These are phyloP conservation scores for Acanthamoeba triangularis DNA, from an alignment of 208 protist species.

Conservation along the genomic window DNA sequence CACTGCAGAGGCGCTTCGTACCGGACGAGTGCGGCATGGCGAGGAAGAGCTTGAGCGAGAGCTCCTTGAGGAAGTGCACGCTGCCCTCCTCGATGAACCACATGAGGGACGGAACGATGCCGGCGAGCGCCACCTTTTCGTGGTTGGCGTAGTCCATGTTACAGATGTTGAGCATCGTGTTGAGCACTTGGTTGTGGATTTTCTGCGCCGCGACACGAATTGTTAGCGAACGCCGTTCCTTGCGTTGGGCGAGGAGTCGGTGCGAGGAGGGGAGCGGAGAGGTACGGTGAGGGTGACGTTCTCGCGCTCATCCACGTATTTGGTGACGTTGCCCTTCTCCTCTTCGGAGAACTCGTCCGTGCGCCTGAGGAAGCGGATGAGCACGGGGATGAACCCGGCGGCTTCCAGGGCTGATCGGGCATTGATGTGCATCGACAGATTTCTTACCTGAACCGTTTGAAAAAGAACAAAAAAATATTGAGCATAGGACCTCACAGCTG, in stretches of 20 bases:
- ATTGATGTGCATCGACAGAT: slow-evolving; percentile 72
- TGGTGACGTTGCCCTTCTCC: slow-evolving; percentile 73
- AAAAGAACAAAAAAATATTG: too few species aligned
- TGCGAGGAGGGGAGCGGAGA: background rate
- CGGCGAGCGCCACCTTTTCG: slow-evolving; percentile 88
- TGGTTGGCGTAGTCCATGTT: slow-evolving; percentile 89
- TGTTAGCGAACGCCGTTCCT: slow-evolving; percentile 54
- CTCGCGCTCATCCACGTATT: slow-evolving; percentile 53
- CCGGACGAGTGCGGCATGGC: slow-evolving; percentile 79
- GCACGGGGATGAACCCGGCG: slow-evolving; percentile 40
- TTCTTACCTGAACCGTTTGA: background rate
- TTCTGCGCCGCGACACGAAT: slow-evolving; percentile 78
- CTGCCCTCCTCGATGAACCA: slow-evolving; percentile 86
- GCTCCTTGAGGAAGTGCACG: slow-evolving; percentile 86
- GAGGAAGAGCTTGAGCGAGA: slow-evolving; percentile 87
- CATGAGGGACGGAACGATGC: slow-evolving; percentile 91
- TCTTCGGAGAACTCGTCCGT: slow-evolving; percentile 76
- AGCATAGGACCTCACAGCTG: background rate
- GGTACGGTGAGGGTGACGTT: slow-evolving; percentile 77
- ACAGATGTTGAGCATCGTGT: slow-evolving; percentile 90
- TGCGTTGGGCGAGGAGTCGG: background rate
- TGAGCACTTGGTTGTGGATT: slow-evolving; percentile 91
- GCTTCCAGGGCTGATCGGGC: slow-evolving; percentile 55
- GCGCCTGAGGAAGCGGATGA: slow-evolving; percentile 67
- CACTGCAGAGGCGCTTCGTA: background rate